These are phyloP conservation scores for Neonectria neomacrospora DNA, from an alignment of 2,329 filamentous ascomycete genomes.

Conservation along the genomic window DNA sequence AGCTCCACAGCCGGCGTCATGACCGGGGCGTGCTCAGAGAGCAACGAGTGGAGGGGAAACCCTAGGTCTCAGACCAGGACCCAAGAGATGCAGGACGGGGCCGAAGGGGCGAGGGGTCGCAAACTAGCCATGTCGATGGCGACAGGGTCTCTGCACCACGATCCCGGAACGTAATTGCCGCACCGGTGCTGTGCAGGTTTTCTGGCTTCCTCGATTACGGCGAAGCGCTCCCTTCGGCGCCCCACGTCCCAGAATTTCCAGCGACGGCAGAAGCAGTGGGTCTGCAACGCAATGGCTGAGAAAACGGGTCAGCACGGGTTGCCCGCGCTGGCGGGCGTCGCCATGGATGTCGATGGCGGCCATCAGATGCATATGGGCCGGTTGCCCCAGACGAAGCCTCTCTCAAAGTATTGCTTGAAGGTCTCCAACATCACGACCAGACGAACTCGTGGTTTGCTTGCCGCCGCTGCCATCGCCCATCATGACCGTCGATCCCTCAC, in stretches of 20 bases:
- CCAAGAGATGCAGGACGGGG: conserved; percentile 15
- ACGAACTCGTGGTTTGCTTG: conserved; percentile 9
- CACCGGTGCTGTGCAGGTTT: conserved; percentile 26
- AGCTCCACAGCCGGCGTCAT: conserved; percentile 6
- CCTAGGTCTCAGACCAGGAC: not conserved
- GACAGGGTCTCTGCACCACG: conserved; percentile 24
- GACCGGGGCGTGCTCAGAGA: conserved; percentile 6
- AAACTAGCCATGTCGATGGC: conserved; percentile 14
- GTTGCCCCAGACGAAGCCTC: conserved; percentile 9
- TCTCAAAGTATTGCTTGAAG: not conserved
- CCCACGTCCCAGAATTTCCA: conserved; percentile 12
- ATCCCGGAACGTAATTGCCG: conserved; percentile 37
- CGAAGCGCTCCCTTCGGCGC: conserved; percentile 5
- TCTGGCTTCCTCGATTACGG: conserved; percentile 15
- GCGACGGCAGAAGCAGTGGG: conserved; percentile 38
- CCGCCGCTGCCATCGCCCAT: conserved; percentile 24
- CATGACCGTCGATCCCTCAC: conserved; percentile 47
- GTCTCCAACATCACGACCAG: conserved; percentile 10
- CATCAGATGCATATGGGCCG: conserved; percentile 18
- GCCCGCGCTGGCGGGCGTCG: conserved; percentile 23
- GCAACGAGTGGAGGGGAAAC: not conserved
- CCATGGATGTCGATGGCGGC: conserved; percentile 26
- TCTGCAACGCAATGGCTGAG: conserved; percentile 28
- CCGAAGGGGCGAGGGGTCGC: conserved; percentile 1
- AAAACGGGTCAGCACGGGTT: conserved; percentile 38